phyloP scores from a whole-genome alignment of 495 filamentous ascomycete genomes.

The Bacidia gigantensis region DNA sequence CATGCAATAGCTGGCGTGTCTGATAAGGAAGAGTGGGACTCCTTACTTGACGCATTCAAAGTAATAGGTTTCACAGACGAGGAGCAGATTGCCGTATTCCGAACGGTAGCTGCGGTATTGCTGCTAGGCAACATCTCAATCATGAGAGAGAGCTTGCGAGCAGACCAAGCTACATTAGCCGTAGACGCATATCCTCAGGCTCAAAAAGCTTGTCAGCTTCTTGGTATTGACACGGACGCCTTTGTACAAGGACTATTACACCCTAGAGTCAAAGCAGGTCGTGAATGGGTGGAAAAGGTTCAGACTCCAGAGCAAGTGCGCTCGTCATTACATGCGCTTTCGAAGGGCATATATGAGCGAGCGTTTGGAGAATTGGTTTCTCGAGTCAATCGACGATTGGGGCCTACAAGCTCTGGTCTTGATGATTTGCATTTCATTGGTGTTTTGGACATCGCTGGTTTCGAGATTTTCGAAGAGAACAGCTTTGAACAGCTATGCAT shows the following conservation, averaged over 20 bases:
- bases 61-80: conserved; percentile 88
- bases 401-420: conserved; percentile 57
- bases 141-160: conserved; percentile 73
- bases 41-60: conserved; percentile 79
- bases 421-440: conserved; percentile 95
- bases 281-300: conserved; percentile 96
- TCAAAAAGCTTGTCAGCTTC: conserved; percentile 63
- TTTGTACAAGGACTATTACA: conserved; percentile 85
- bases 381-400: conserved; percentile 83
- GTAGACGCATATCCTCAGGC: conserved; percentile 57
- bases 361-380: conserved; percentile 85
- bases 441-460: conserved; percentile 97
- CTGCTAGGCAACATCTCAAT: conserved; percentile 89
- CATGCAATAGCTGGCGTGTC: conserved; percentile 83
- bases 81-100: conserved; percentile 70
- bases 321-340: conserved; percentile 75
- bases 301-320: conserved; percentile 95
- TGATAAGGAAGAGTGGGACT: conserved; percentile 80
- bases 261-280: conserved; percentile 84
- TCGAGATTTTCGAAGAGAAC: conserved; percentile 97
- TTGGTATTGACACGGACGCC: conserved; percentile 70
- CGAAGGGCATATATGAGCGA: conserved; percentile 96
- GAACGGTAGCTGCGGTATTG: conserved; percentile 78
- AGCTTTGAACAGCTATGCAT: conserved; percentile 99
- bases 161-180: conserved; percentile 76